A percentile compares a stretch with the other conserved stretches of the same genome.
phyloP scores from a whole-genome alignment of 106 monocot species.

The Dendrobium huoshanense region DNA sequence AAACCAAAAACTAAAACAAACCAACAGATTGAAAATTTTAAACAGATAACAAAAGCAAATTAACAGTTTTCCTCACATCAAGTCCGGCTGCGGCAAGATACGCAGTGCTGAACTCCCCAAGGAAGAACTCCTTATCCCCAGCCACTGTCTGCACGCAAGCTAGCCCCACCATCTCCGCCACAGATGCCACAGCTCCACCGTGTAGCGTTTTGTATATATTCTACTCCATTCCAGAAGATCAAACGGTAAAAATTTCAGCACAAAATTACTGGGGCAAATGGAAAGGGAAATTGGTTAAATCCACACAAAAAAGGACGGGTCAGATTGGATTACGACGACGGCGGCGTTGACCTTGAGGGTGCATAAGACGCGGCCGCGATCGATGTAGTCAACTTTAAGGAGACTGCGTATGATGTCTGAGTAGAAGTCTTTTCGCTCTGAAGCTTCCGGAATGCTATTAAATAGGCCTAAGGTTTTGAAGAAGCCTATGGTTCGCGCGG shows the following conservation, averaged over 20 bases:
- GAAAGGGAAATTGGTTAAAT: neutral
- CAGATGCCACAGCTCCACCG: conserved; percentile 57
- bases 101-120: conserved; percentile 51
- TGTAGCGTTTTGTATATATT: conserved; percentile 67
- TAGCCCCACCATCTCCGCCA: conserved; percentile 48
- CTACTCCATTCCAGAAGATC: conserved; percentile 7
- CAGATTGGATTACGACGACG: conserved; percentile 23
- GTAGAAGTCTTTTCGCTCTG: conserved; percentile 21
- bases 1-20: too few relatives aligned
- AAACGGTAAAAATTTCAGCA: neutral
- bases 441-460: conserved; percentile 15
- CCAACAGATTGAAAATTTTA: neutral
- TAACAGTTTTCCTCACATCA: conserved; percentile 31
- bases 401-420: conserved; percentile 35
- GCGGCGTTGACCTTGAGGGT: conserved; percentile 41
- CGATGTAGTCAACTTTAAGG: conserved; percentile 33
- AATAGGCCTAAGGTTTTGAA: conserved; percentile 10
- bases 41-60: neutral
- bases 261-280: neutral
- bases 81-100: conserved; percentile 57
- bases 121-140: conserved; percentile 66
- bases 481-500: conserved; percentile 12
- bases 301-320: neutral
- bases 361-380: conserved; percentile 43
- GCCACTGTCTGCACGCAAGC: conserved; percentile 62